Base-by-base conservation (phyloP, 345 rosid genomes). In the Citrus mangshanensis region DNA sequence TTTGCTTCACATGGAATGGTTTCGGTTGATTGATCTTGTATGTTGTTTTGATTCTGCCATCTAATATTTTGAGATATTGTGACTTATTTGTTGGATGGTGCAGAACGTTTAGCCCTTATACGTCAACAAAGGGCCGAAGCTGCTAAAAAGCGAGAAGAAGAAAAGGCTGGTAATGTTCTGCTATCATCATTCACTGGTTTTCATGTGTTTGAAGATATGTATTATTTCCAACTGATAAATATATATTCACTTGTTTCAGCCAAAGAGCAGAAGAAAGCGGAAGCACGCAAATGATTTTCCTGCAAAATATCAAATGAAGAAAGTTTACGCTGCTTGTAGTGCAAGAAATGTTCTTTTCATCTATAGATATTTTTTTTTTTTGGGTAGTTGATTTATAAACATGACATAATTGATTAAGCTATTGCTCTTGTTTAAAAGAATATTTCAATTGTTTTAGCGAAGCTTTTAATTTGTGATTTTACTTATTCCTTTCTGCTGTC, bases 121-220 rank as follows among this genome's bases (percentile, higher is more conserved):
- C 92, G 93, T 12, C 90, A 91, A 72, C 90, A 89, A 81, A 85
- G 95, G 79, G 95, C 84, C 37, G 93, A 89, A 78, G 93, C 95
- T 68, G 91, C 93, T 30, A 89, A 63, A 70, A 91, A 85, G 81
- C 86, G 92, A n/a, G 95, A 89, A 60, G 95, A 91, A 77, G 92
- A 91, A 77, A 91, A 85, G 79, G 90, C 92, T 60, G 95, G 95
- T 91, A 87, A 70, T 64, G 32, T 30, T 64, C 18, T 30, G 58
- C 40, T 2, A 58, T 59, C 68, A 21, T 61, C 3, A 37, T 32
- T 24, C 35, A 18, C 27, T 68, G 32, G 25, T 74, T 63, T 40
- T 18, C 30, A 18, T 19, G 3, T 8, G 35, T 49, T 42, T 28
- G 18, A 6, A 8, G 38, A 24, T 40, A 18, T 22, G 22, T 1